Evolutionary conservation across 345 rosid species (phyloP).

Genomic region (Boechera stricta): DNA sequence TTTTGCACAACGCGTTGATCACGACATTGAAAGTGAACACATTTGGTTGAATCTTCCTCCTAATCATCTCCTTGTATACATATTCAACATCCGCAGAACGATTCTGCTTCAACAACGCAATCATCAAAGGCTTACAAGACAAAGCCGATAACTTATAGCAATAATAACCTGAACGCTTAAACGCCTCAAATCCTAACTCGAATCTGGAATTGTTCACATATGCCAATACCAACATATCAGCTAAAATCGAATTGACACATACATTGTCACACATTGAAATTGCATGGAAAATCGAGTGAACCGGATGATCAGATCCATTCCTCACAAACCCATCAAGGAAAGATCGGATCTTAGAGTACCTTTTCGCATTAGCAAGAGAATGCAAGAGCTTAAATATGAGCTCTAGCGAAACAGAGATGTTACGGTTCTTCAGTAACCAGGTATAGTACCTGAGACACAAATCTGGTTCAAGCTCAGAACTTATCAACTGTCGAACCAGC

Average conservation of each 20-base stretch:
- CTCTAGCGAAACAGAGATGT: slow-evolving; percentile 51
- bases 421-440: slow-evolving; percentile 60
- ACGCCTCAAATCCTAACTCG: slow-evolving; percentile 65
- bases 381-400: slow-evolving; percentile 55
- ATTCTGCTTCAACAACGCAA: slow-evolving; percentile 60
- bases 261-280: slow-evolving; percentile 59
- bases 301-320: slow-evolving; percentile 44
- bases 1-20: slow-evolving; percentile 68
- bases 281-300: slow-evolving; percentile 65
- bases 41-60: slow-evolving; percentile 60
- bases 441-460: slow-evolving; percentile 62
- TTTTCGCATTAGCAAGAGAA: slow-evolving; percentile 56
- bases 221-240: slow-evolving; percentile 71
- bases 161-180: slow-evolving; percentile 77
- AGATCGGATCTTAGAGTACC: slow-evolving; percentile 65
- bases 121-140: slow-evolving; percentile 81
- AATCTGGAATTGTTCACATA: slow-evolving; percentile 57
- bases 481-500: slow-evolving; percentile 54
- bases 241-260: slow-evolving; percentile 59
- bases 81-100: slow-evolving; percentile 57
- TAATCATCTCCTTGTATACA: slow-evolving; percentile 69
- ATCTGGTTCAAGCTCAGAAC: slow-evolving; percentile 60
- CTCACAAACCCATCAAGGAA: slow-evolving; percentile 66
- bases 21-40: slow-evolving; percentile 60
- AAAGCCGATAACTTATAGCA: slow-evolving; percentile 65